Percentiles rank a stretch among this genome's conserved stretches.
Evolutionary conservation across 108 stramenopile genomes (phyloP).

Genomic region (Stephanodiscus minutulus): DNA sequence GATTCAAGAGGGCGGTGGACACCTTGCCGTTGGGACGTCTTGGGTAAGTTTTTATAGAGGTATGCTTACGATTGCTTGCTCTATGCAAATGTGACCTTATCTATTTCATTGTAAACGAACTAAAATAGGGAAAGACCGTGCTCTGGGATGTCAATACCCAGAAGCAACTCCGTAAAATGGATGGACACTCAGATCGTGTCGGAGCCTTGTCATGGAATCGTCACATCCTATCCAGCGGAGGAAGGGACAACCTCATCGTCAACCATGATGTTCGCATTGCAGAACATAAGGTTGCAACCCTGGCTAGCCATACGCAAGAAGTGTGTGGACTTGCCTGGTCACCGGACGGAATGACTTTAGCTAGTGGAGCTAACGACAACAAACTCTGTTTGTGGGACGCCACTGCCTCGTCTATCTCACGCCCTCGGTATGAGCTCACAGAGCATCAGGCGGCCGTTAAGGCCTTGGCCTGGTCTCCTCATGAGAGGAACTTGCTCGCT

Average conservation of each 20-base stretch:
- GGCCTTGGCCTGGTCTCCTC: constrained; percentile 99
- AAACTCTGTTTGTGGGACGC: constrained; percentile 97
- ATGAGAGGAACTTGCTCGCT: constrained; percentile 95
- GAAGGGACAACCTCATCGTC: constrained; percentile 91
- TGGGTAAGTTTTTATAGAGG: constrained; percentile 30
- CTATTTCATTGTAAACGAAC: not conserved
- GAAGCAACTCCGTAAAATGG: constrained; percentile 94
- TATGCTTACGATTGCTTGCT: not conserved
- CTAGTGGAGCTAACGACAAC: constrained; percentile 98
- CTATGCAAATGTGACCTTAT: not conserved
- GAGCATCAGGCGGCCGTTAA: constrained; percentile 99
- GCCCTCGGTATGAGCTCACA: constrained; percentile 74
- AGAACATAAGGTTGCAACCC: constrained; percentile 81
- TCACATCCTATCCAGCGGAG: constrained; percentile 90
- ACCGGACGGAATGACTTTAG: constrained; percentile 93
- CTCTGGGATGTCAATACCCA: constrained; percentile 85
- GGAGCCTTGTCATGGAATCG: constrained; percentile 96
- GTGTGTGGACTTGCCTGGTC: constrained; percentile 98
- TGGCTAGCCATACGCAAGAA: constrained; percentile 86
- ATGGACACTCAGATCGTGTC: constrained; percentile 96
- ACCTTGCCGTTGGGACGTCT: constrained; percentile 93
- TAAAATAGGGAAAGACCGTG: constrained; percentile 58
- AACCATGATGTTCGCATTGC: constrained; percentile 98
- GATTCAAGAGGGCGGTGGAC: constrained; percentile 79
- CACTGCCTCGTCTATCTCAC: constrained; percentile 46